A percentile compares a stretch with the other conserved stretches of the same genome.
Evolutionary conservation across 169 alveolate genomes (phyloP).

Genomic region (Plasmodium falciparum): DNA sequence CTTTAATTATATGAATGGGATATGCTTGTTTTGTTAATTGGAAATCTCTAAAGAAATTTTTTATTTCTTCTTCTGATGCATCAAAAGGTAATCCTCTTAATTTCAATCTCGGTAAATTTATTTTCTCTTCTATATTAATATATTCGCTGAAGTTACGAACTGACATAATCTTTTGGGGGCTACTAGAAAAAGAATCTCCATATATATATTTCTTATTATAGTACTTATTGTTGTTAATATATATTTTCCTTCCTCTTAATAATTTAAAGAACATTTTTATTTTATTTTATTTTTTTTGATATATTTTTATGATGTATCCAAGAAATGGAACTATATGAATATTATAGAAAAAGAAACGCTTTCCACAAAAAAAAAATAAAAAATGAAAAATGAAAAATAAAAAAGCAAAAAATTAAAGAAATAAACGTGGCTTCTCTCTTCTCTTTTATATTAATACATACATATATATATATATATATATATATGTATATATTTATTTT

Average conservation of each 20-base stretch:
- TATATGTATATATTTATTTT: no score
- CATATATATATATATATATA: no score
- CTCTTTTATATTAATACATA: no score
- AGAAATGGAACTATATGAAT: no score
- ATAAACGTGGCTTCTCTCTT: no score
- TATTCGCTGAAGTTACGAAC: conserved; percentile 35
- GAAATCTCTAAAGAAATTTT: conserved; percentile 39
- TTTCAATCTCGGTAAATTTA: conserved; percentile 61
- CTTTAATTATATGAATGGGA: conserved; percentile 60
- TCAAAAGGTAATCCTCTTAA: conserved; percentile 72
- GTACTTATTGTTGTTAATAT: no score
- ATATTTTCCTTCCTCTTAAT: not conserved
- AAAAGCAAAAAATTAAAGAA: no score
- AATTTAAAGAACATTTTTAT: conserved; percentile 16
- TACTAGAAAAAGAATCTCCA: not conserved
- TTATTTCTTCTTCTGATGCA: conserved; percentile 68
- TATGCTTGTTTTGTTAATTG: conserved; percentile 27
- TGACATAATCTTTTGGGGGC: not conserved
- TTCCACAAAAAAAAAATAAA: no score
- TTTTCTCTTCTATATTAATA: conserved; percentile 33
- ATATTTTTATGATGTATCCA: not conserved
- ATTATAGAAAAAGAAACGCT: no score
- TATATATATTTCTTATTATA: no score
- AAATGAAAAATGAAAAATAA: no score
- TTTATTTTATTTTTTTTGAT: not conserved